Conservation (phyloP, 129 eudicot genomes). For the Gnaphalium uliginosum region DNA sequence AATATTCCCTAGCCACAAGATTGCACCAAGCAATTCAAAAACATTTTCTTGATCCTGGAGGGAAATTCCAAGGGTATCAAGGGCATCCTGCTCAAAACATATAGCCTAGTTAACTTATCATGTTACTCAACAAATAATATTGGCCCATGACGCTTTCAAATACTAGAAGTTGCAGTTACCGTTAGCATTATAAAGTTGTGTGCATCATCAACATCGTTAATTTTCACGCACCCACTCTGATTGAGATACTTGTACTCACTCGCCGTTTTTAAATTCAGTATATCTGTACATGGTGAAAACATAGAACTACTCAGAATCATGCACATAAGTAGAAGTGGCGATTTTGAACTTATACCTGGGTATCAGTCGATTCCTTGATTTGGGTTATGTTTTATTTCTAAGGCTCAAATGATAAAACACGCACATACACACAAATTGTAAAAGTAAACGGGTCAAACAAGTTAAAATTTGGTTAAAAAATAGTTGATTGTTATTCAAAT, state of each 20-base stretch:
- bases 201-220: constrained; percentile 73
- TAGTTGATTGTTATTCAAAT: not conserved
- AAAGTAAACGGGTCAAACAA: not conserved
- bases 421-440: not conserved
- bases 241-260: constrained; percentile 72
- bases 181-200: constrained; percentile 54
- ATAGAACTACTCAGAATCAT: constrained; percentile 10
- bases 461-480: not conserved
- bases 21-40: constrained; percentile 81
- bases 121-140: constrained; percentile 6
- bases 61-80: constrained; percentile 48
- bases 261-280: constrained; percentile 68
- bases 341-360: not conserved
- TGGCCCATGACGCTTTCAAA: not conserved
- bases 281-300: constrained; percentile 46
- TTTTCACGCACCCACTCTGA: constrained; percentile 75
- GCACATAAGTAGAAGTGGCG: not conserved
- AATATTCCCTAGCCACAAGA: constrained; percentile 95
- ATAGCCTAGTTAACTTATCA: constrained; percentile 9
- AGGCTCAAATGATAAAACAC: not conserved
- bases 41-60: constrained; percentile 63
- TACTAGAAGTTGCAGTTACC: constrained; percentile 43
- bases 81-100: constrained; percentile 60
- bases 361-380: not conserved
- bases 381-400: not conserved